A percentile compares a stretch with the other conserved stretches of the same genome.
phyloP scores from a whole-genome alignment of 192 early-diverging fungal genomes.

The Coemansia sp. region DNA sequence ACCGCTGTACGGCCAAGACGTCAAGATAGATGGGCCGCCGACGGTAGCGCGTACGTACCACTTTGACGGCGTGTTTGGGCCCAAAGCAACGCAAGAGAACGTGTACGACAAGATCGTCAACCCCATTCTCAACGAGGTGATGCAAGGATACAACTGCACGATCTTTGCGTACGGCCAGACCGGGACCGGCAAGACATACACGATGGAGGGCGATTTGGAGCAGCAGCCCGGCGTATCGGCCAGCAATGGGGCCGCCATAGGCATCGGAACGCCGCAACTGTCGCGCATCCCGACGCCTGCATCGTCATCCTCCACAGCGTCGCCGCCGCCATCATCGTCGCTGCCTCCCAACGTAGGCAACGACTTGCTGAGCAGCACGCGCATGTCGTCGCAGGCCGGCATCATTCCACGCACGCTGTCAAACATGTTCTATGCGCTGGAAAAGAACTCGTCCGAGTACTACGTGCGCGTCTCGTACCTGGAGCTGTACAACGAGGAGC shows the following conservation, averaged over 20 bases:
- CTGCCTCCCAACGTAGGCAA: not conserved
- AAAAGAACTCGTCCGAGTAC: conserved; percentile 71
- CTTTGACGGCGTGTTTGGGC: conserved; percentile 91
- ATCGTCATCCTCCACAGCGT: not conserved
- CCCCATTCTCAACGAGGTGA: conserved; percentile 84
- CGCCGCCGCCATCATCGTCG: not conserved
- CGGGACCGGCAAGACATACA: conserved; percentile 94
- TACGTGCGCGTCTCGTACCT: conserved; percentile 84
- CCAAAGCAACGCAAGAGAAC: conserved; percentile 71
- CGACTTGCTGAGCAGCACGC: conserved; percentile 10
- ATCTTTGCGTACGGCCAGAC: conserved; percentile 89
- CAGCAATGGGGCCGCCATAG: not conserved
- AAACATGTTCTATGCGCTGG: conserved; percentile 75
- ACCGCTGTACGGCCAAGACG: conserved; percentile 61
- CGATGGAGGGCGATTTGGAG: conserved; percentile 91
- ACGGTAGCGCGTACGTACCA: conserved; percentile 71
- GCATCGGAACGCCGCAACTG: conserved; percentile 1
- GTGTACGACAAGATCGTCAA: conserved; percentile 78
- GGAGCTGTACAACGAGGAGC: conserved; percentile 96
- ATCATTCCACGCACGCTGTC: conserved; percentile 90
- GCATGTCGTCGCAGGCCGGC: conserved; percentile 64
- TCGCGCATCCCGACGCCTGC: conserved; percentile 9
- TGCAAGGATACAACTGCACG: conserved; percentile 76
- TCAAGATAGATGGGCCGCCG: conserved; percentile 54
- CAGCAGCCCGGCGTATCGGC: not conserved